Conservation (phyloP, 2,329 filamentous ascomycete species). For the Arachnopeziza araneosa region DNA sequence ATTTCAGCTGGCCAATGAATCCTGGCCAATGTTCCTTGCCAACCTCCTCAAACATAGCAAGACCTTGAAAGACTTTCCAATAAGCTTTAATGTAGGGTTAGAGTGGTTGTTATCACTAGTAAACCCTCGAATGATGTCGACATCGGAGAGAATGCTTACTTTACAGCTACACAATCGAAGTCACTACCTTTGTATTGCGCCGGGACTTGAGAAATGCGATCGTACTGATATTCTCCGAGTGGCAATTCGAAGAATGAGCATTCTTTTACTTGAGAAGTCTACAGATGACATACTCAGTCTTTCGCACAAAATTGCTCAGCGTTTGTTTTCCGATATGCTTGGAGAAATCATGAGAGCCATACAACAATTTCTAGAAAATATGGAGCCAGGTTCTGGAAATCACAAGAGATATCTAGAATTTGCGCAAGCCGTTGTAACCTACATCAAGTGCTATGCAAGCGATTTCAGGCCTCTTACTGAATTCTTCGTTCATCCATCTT, state of each 20-base stretch:
- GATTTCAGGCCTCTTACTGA: slow-evolving; percentile 21
- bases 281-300: slow-evolving; percentile 9
- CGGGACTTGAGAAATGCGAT: neutral
- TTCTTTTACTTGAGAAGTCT: slow-evolving; percentile 8
- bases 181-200: slow-evolving; percentile 8
- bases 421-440: slow-evolving; percentile 18
- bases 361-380: slow-evolving; percentile 19
- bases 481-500: slow-evolving; percentile 24
- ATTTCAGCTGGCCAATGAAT: slow-evolving; percentile 43
- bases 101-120: slow-evolving; percentile 49
- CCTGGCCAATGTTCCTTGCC: slow-evolving; percentile 46
- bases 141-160: neutral
- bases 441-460: slow-evolving; percentile 23
- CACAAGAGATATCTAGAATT: slow-evolving; percentile 22
- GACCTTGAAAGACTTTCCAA: slow-evolving; percentile 37
- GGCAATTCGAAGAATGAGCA: slow-evolving; percentile 15
- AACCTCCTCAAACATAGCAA: slow-evolving; percentile 40
- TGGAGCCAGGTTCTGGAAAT: slow-evolving; percentile 10
- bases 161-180: slow-evolving; percentile 14
- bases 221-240: slow-evolving; percentile 10
- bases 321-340: slow-evolving; percentile 18
- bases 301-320: slow-evolving; percentile 10
- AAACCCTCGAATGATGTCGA: slow-evolving; percentile 35
- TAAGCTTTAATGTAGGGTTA: slow-evolving; percentile 37
- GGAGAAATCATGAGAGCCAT: slow-evolving; percentile 23